A percentile compares a stretch with the other conserved stretches of the same genome.
Evolutionary conservation across 2,329 filamentous ascomycete genomes (phyloP).

Genomic region (Penicillium sp.): DNA sequence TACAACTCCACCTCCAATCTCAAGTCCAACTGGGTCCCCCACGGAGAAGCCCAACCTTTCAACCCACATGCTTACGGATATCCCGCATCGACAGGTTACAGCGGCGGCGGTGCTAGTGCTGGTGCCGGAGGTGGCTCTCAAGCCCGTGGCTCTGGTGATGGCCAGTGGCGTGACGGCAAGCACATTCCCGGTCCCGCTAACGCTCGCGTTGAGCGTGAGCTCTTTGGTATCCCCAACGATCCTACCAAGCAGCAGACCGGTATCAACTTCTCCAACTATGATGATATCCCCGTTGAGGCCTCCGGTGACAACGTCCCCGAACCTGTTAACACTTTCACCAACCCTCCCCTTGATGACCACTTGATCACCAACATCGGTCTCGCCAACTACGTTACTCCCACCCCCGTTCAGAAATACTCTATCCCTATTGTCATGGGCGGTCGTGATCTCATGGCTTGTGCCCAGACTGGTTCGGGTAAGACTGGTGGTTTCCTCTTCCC

Average conservation of each 20-base stretch:
- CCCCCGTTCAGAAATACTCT: slow-evolving; percentile 98
- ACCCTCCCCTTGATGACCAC: slow-evolving; percentile 93
- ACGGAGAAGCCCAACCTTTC: slow-evolving; percentile 48
- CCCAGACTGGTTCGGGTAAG: slow-evolving; percentile 99
- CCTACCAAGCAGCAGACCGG: slow-evolving; percentile 93
- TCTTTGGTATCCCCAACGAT: slow-evolving; percentile 88
- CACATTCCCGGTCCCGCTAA: slow-evolving; percentile 88
- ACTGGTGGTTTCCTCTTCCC: slow-evolving; percentile 99
- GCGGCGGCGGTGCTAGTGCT: slow-evolving; percentile 47
- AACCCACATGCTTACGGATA: slow-evolving; percentile 62
- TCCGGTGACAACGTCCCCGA: slow-evolving; percentile 92
- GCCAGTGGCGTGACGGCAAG: slow-evolving; percentile 95
- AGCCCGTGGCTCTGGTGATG: slow-evolving; percentile 80
- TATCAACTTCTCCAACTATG: slow-evolving; percentile 99
- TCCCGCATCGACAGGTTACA: slow-evolving; percentile 45
- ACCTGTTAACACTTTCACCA: slow-evolving; percentile 83
- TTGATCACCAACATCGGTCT: slow-evolving; percentile 89
- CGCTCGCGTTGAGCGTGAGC: slow-evolving; percentile 86
- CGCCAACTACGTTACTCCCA: slow-evolving; percentile 91
- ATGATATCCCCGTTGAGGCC: slow-evolving; percentile 97
- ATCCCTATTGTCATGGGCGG: slow-evolving; percentile 98
- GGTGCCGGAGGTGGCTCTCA: slow-evolving; percentile 36
- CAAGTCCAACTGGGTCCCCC: slow-evolving; percentile 32
- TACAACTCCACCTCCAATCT: slow-evolving; percentile 20
- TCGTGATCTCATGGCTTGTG: slow-evolving; percentile 98